phyloP scores from a whole-genome alignment of 805 yeast genomes.

The Ogataea dorogensis region DNA sequence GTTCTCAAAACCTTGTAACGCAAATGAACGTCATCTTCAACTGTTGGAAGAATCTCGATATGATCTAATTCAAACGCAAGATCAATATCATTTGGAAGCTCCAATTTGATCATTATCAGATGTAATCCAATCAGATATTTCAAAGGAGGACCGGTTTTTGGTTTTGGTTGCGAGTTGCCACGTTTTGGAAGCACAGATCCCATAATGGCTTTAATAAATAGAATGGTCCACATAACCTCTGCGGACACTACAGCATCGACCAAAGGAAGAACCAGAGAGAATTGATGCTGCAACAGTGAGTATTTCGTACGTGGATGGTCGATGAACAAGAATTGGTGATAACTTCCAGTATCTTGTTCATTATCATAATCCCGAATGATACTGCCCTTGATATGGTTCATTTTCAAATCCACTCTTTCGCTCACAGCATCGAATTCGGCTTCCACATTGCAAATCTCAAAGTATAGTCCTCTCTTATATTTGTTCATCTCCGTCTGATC shows the following conservation, averaged over 20 bases:
- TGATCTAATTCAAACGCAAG: slow-evolving; percentile 32
- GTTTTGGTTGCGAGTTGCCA: neutral
- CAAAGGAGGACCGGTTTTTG: slow-evolving; percentile 3
- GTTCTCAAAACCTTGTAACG: slow-evolving; percentile 28
- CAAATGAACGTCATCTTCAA: slow-evolving; percentile 13
- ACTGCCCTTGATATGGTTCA: slow-evolving; percentile 11
- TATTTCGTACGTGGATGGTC: slow-evolving; percentile 18
- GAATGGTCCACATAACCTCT: slow-evolving; percentile 33
- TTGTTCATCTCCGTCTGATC: slow-evolving; percentile 31
- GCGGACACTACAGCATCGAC: slow-evolving; percentile 28
- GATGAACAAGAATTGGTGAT: slow-evolving; percentile 14
- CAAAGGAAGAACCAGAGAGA: slow-evolving; percentile 26
- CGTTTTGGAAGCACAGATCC: slow-evolving; percentile 14
- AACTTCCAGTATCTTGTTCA: slow-evolving; percentile 11
- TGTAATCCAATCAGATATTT: slow-evolving; percentile 24
- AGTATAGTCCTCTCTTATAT: slow-evolving; percentile 29
- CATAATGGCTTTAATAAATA: slow-evolving; percentile 26
- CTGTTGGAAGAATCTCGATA: slow-evolving; percentile 23
- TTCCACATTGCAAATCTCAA: slow-evolving; percentile 7
- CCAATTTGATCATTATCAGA: slow-evolving; percentile 24
- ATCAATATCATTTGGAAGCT: slow-evolving; percentile 29
- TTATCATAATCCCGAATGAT: slow-evolving; percentile 25
- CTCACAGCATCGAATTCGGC: slow-evolving; percentile 5
- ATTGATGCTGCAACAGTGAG: slow-evolving; percentile 12
- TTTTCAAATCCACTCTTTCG: slow-evolving; percentile 8